phyloP scores from a whole-genome alignment of 257 asterid species.

The Rhazya stricta region DNA sequence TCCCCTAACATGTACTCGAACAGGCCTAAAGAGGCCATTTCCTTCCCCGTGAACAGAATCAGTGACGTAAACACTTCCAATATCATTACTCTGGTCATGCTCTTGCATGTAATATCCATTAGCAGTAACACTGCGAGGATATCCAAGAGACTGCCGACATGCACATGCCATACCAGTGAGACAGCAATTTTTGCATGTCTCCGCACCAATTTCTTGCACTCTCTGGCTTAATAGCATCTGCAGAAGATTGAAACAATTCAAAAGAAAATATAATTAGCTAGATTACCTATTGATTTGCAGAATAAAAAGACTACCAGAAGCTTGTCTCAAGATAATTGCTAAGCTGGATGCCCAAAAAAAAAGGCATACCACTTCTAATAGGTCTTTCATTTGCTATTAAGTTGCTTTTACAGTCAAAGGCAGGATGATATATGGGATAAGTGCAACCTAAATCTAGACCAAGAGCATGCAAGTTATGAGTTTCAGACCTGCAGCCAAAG shows the following conservation, averaged over 20 bases:
- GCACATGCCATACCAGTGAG: conserved; percentile 62
- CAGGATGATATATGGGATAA: background rate
- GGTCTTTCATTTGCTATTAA: background rate
- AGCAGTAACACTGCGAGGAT: conserved; percentile 51
- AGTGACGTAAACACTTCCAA: conserved; percentile 62
- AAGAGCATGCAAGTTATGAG: conserved; percentile 13
- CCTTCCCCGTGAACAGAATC: conserved; percentile 77
- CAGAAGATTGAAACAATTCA: conserved; percentile 20
- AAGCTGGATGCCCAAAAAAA: background rate
- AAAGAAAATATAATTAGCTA: conserved; percentile 13
- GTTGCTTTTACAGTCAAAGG: background rate
- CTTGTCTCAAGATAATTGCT: background rate
- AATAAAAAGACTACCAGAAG: background rate
- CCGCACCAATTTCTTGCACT: conserved; percentile 83
- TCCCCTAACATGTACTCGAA: conserved; percentile 77
- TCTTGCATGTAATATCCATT: conserved; percentile 69
- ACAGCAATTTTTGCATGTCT: conserved; percentile 86
- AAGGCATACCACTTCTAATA: background rate
- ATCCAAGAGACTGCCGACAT: conserved; percentile 71
- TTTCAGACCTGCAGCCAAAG: conserved; percentile 86
- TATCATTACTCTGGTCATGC: conserved; percentile 53
- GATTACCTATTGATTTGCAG: background rate
- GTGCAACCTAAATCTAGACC: background rate
- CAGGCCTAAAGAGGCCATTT: conserved; percentile 71
- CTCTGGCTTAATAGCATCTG: conserved; percentile 93